A percentile compares a stretch with the other conserved stretches of the same genome.
These are phyloP conservation scores for Penicillium sumatraense DNA, from an alignment of 2,329 filamentous ascomycete species.

Conservation along the genomic window DNA sequence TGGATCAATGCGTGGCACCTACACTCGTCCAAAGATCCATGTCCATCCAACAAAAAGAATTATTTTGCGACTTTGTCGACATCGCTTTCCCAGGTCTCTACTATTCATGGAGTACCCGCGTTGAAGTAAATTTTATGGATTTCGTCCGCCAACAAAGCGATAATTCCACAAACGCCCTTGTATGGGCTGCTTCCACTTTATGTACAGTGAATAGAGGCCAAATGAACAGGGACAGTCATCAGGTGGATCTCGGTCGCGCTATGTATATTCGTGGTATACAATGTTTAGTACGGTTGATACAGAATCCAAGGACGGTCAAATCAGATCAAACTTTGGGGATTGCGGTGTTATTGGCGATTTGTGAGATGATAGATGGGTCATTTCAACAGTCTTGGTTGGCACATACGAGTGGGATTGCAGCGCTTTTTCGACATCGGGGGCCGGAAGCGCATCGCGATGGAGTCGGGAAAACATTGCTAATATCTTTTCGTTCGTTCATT, in stretches of 20 bases:
- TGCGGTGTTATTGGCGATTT: conserved; percentile 10
- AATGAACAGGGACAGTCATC: conserved; percentile 3
- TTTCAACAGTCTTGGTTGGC: conserved; percentile 11
- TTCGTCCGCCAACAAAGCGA: conserved; percentile 2
- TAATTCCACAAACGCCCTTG: conserved; percentile 1
- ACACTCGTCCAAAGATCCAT: conserved; percentile 9
- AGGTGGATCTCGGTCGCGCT: conserved; percentile 10
- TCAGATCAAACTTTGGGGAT: conserved; percentile 5
- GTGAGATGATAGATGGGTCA: conserved; percentile 16
- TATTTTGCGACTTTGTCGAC: conserved; percentile 14
- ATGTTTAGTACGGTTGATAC: neutral
- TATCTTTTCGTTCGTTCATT: conserved; percentile 14
- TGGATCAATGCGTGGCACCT: conserved; percentile 16
- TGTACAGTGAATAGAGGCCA: conserved; percentile 9
- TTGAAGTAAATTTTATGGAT: conserved; percentile 16
- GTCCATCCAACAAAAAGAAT: conserved; percentile 16
- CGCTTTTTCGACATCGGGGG: conserved; percentile 11
- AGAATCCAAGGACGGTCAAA: neutral
- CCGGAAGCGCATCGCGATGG: conserved; percentile 11
- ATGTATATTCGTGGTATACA: conserved; percentile 8
- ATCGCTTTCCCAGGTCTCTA: conserved; percentile 18
- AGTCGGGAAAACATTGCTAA: conserved; percentile 14
- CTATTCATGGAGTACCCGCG: conserved; percentile 14
- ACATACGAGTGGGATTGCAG: conserved; percentile 10
- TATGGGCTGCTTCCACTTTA: conserved; percentile 15